Conservation (phyloP, 805 yeast genomes). For the Myxozyma mucilagina region DNA sequence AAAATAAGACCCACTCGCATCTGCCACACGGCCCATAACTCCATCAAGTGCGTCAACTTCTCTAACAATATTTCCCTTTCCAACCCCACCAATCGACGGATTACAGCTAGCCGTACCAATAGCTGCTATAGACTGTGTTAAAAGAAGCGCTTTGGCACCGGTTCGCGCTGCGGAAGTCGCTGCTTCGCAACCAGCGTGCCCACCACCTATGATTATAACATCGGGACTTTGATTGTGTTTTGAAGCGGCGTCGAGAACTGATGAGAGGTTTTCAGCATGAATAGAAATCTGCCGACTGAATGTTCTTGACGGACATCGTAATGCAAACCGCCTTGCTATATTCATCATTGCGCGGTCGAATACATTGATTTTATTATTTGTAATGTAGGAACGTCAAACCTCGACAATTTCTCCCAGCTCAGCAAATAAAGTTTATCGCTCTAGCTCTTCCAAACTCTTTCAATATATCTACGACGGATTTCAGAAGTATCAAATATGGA, state of each 20-base stretch:
- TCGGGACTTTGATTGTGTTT: constrained; percentile 43
- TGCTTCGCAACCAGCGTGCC: constrained; percentile 99
- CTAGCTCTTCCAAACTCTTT: no score
- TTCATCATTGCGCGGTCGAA: background rate
- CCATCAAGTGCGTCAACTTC: constrained; percentile 98
- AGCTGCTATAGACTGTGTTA: constrained; percentile 73
- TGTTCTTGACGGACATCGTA: background rate
- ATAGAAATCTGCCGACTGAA: constrained; percentile 13
- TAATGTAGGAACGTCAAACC: background rate
- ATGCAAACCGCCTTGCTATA: background rate
- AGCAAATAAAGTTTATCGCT: background rate
- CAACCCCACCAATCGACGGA: constrained; percentile 98
- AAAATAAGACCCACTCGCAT: constrained; percentile 88
- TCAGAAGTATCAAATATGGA: background rate
- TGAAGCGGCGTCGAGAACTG: constrained; percentile 2
- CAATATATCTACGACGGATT: background rate
- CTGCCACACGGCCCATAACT: constrained; percentile 81
- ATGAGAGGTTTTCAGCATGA: constrained; percentile 15
- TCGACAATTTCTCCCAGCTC: background rate
- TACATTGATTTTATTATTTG: background rate
- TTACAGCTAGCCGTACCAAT: constrained; percentile 96
- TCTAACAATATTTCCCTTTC: constrained; percentile 87
- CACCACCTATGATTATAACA: constrained; percentile 92
- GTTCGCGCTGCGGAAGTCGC: constrained; percentile 88
- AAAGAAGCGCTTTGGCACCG: constrained; percentile 67